phyloP scores from a whole-genome alignment of 208 protist species.

The Leishmania amazonensis region DNA sequence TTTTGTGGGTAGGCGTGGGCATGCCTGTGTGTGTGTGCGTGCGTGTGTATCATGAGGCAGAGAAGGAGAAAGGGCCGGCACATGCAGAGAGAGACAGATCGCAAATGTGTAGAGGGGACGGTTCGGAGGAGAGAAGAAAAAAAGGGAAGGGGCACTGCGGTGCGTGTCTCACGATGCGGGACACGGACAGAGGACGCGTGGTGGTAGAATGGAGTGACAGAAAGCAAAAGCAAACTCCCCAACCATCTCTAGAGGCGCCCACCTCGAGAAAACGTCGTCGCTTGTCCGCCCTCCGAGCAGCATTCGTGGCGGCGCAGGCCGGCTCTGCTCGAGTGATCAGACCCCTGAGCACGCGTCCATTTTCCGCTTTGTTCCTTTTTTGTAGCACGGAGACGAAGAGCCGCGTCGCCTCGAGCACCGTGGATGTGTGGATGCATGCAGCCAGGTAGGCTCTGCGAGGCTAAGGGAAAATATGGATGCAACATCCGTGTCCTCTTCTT shows the following conservation, averaged over 20 bases:
- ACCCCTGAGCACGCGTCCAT: background rate
- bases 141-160: background rate
- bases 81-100: background rate
- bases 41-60: background rate
- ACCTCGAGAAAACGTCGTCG: background rate
- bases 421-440: background rate
- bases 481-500: background rate
- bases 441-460: background rate
- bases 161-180: background rate
- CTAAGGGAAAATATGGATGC: background rate
- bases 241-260: background rate
- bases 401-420: background rate
- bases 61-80: background rate
- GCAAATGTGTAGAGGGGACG: background rate
- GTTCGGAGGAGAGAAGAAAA: background rate
- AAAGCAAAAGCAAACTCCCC: too few relatives aligned
- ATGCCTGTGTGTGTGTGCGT: background rate
- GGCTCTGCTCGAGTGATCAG: background rate
- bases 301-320: background rate
- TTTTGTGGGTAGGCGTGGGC: background rate
- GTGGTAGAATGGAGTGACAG: background rate
- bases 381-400: background rate
- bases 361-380: background rate
- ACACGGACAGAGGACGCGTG: background rate
- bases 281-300: background rate